Evolutionary conservation across 306 rosid genomes (phyloP).

Genomic region (Alnus rubra): DNA sequence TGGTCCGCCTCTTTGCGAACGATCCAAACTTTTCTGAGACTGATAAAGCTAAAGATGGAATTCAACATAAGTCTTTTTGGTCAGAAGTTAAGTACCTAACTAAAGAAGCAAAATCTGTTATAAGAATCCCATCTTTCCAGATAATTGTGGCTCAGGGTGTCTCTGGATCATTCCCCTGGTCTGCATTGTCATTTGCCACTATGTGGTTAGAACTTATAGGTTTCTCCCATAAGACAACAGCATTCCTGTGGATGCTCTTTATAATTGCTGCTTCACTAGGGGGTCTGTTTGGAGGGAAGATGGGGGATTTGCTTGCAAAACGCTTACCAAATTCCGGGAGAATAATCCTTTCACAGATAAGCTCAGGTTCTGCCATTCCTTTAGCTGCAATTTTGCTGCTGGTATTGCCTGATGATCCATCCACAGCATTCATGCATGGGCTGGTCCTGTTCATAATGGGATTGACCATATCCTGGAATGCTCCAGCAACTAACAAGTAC

Average conservation of each 20-base stretch:
- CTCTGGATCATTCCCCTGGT: constrained; percentile 87
- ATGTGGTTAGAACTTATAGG: constrained; percentile 89
- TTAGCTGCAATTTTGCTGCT: constrained; percentile 64
- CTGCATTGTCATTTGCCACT: constrained; percentile 71
- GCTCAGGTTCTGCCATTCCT: constrained; percentile 77
- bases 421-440: constrained; percentile 62
- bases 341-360: constrained; percentile 75
- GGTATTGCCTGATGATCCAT: constrained; percentile 66
- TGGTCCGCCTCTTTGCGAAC: constrained; percentile 58
- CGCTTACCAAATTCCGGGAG: constrained; percentile 70
- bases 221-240: constrained; percentile 74
- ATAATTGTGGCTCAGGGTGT: constrained; percentile 92
- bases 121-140: constrained; percentile 73
- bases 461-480: constrained; percentile 63
- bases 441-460: constrained; percentile 75
- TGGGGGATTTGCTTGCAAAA: constrained; percentile 69
- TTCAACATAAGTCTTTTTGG: constrained; percentile 34
- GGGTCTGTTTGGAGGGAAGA: constrained; percentile 73
- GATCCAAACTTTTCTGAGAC: constrained; percentile 62
- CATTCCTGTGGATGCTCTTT: constrained; percentile 63
- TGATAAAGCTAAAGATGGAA: constrained; percentile 21
- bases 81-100: constrained; percentile 50
- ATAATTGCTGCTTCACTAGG: constrained; percentile 65
- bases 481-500: constrained; percentile 77
- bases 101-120: constrained; percentile 65